Base-by-base conservation (phyloP, 2,329 filamentous ascomycete species). In the Madurella fahalii region DNA sequence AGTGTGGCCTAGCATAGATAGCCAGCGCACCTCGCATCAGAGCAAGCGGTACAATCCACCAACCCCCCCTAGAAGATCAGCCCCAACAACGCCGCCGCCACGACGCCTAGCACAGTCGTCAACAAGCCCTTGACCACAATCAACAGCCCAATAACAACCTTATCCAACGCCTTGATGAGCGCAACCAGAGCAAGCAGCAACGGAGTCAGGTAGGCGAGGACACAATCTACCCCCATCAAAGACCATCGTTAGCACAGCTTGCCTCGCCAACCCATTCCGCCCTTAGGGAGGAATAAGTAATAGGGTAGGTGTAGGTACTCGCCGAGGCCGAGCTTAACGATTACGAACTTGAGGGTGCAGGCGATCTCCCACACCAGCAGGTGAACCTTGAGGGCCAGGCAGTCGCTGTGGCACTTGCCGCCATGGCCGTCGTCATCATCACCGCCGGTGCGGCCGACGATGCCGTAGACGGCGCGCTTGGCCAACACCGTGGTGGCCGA, bases 261-360 rank as follows among this genome's bases (percentile, higher is more conserved):
- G 25, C n/a, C n/a, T n/a, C n/a, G 13, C 5, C 40, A n/a, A 25
- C 11, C 30, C 17, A 1, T 8, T n/a, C n/a, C n/a, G n/a, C n/a
- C n/a, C n/a, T n/a, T n/a, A n/a, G n/a, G n/a, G n/a, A n/a, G n/a
- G n/a, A n/a, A n/a, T 18, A 50, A 20, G 15, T 9, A 18, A 4
- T 15, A 31, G 5, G 11, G 37, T 12, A 30, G 40, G 25, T 25
- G 25, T 25, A 25, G 7, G 25, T 25, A 58, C 62, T 52, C 58
- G 65, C 64, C 58, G n/a, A 66, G 59, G 47, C 64, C 64, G 20
- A 66, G 55, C 64, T 66, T 65, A 44, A 53, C 47, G 18, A 65
- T 56, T n/a, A 66, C 44, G 49, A 62, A 55, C 58, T 63, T 63
- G 47, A 66, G 54, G 12, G 64, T 66, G 54, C 53, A 63, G 15